These are phyloP conservation scores for Mitragyna speciosa DNA, from an alignment of 257 asterid species.

Conservation along the genomic window DNA sequence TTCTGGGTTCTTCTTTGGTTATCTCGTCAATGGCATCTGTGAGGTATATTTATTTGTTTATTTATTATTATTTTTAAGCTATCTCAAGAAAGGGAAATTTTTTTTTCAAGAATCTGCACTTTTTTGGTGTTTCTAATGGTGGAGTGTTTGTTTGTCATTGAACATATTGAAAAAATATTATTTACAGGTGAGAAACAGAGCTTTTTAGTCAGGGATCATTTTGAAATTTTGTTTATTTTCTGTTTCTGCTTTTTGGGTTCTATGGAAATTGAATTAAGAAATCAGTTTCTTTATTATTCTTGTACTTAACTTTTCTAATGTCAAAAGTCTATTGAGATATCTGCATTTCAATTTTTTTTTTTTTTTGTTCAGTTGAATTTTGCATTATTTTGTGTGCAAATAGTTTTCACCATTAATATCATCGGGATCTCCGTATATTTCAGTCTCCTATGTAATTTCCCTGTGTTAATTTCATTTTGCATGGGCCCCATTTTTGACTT, in stretches of 20 bases:
- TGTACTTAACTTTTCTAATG: background rate
- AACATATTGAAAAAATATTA: background rate
- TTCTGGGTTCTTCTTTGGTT: slow-evolving; percentile 91
- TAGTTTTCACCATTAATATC: background rate
- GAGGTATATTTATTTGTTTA: slow-evolving; percentile 49
- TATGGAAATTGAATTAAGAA: background rate
- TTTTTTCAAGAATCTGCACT: background rate
- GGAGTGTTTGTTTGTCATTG: background rate
- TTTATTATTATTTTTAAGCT: too few species aligned
- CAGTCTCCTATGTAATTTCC: background rate
- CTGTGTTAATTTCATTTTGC: too few species aligned
- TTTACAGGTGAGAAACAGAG: background rate
- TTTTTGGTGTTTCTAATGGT: background rate
- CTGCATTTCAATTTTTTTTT: background rate
- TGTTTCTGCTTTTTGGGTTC: background rate
- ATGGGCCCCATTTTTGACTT: background rate
- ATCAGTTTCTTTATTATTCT: background rate
- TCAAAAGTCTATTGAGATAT: background rate
- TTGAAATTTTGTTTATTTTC: background rate
- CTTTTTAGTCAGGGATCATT: background rate
- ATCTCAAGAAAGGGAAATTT: background rate
- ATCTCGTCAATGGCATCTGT: slow-evolving; percentile 86
- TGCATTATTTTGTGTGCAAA: background rate
- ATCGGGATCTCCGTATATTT: background rate
- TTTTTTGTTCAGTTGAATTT: background rate